Evolutionary conservation across 495 filamentous ascomycete species (phyloP).

Genomic region (Beverwykella pulmonaria): DNA sequence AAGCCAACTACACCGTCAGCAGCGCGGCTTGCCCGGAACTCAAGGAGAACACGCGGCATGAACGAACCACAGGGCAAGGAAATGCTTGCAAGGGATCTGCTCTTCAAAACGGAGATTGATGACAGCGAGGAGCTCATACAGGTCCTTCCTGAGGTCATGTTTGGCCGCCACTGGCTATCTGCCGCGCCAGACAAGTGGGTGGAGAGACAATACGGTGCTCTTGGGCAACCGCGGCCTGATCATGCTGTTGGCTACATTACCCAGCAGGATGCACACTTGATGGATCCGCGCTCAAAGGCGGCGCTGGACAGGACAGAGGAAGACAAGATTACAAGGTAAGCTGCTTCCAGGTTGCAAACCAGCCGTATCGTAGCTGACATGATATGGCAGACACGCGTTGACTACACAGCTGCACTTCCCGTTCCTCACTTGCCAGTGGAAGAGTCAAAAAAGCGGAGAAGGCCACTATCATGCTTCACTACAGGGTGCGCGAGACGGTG

Average conservation of each 20-base stretch:
- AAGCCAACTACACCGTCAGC: conserved; percentile 26
- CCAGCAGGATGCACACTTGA: conserved; percentile 25
- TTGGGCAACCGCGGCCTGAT: conserved; percentile 24
- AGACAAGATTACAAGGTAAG: conserved; percentile 20
- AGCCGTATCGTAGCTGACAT: conserved; percentile 19
- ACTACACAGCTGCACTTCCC: conserved; percentile 17
- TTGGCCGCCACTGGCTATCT: too few species aligned
- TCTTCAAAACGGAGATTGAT: conserved; percentile 21
- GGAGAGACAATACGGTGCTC: too few species aligned
- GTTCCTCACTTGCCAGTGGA: conserved; percentile 21
- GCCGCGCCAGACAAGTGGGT: too few species aligned
- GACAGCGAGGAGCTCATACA: too few species aligned
- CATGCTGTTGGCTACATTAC: conserved; percentile 24
- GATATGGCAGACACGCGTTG: conserved; percentile 15
- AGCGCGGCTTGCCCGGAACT: conserved; percentile 19
- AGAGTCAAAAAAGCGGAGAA: conserved; percentile 23
- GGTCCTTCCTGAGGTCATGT: too few species aligned
- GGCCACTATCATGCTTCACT: conserved; percentile 22
- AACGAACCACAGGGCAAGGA: conserved; percentile 23
- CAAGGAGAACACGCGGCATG: conserved; percentile 20
- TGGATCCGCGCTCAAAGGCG: conserved; percentile 17
- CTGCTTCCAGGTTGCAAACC: conserved; percentile 4
- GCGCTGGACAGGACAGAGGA: conserved; percentile 18
- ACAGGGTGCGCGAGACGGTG: conserved; percentile 13
- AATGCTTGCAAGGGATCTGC: conserved; percentile 18